Conservation (phyloP, 1,139 yeast genomes). For the Yamadazyma pseudoaaseri region DNA sequence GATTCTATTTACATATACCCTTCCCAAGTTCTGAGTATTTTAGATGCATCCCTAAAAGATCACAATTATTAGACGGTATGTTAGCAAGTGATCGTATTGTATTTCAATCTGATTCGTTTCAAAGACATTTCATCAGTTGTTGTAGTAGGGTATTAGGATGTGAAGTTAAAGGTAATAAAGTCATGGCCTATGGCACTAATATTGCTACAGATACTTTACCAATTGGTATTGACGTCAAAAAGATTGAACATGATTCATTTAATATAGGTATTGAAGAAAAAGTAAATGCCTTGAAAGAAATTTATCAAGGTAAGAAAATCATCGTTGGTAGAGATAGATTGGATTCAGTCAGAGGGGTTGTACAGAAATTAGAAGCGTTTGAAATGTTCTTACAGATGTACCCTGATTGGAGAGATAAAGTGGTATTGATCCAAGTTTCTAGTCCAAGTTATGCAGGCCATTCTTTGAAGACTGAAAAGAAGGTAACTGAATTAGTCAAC, state of each 20-base stretch:
- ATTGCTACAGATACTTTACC: conserved; percentile 76
- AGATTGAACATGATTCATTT: conserved; percentile 61
- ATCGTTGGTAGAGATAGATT: conserved; percentile 83
- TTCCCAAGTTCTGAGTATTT: conserved; percentile 97
- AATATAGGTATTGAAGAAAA: conserved; percentile 32
- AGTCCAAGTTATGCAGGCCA: conserved; percentile 63
- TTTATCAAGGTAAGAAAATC: conserved; percentile 73
- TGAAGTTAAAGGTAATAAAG: conserved; percentile 55
- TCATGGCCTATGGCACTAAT: conserved; percentile 74
- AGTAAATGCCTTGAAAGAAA: conserved; percentile 52
- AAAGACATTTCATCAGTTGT: conserved; percentile 86
- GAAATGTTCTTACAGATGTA: conserved; percentile 81
- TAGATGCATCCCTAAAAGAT: conserved; percentile 80
- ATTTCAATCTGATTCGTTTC: conserved; percentile 83
- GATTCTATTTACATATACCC: conserved; percentile 83
- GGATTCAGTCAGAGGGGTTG: conserved; percentile 79
- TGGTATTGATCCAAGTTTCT: conserved; percentile 88
- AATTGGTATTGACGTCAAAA: conserved; percentile 77
- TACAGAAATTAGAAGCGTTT: conserved; percentile 78
- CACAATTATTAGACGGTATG: conserved; percentile 82
- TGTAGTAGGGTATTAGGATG: conserved; percentile 82
- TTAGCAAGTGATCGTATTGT: conserved; percentile 85
- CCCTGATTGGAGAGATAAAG: conserved; percentile 89
- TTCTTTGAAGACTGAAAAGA: conserved; percentile 64
- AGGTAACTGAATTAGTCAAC: conserved; percentile 74